Evolutionary conservation across 176 grass and related monocot species (phyloP).

Genomic region (Thinopyrum elongatum): DNA sequence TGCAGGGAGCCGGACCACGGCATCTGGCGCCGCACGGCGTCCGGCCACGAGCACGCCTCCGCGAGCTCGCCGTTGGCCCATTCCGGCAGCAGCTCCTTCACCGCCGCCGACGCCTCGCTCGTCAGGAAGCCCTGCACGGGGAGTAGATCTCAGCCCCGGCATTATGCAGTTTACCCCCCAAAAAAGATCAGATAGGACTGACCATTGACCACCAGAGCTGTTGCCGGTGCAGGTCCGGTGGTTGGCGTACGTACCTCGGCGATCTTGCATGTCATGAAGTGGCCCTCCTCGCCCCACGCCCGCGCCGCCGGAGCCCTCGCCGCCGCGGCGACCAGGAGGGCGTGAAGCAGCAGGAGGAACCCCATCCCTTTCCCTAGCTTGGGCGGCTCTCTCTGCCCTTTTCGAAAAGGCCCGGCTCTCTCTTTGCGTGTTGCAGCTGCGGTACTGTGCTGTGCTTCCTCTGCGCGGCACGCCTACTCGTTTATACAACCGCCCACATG

Average conservation of each 20-base stretch:
- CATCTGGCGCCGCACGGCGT: constrained; percentile 40
- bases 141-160: not conserved
- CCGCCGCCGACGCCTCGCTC: constrained; percentile 35
- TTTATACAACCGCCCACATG: constrained; percentile 14
- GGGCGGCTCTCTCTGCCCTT: too few relatives aligned
- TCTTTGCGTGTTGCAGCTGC: not conserved
- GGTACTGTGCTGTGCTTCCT: not conserved
- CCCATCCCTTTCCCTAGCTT: constrained; percentile 5
- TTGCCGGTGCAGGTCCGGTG: not conserved
- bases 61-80: constrained; percentile 54
- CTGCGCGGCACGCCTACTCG: not conserved
- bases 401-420: not conserved
- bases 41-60: constrained; percentile 55
- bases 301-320: constrained; percentile 13
- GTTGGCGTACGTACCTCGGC: constrained; percentile 37
- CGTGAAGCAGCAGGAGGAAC: not conserved
- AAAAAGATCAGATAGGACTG: not conserved
- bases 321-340: not conserved
- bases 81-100: constrained; percentile 47
- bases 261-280: constrained; percentile 80
- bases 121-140: constrained; percentile 44
- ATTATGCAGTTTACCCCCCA: not conserved
- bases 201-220: not conserved
- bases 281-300: constrained; percentile 63
- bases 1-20: constrained; percentile 57